Conservation (phyloP, 2,329 filamentous ascomycete species). For the Furcasterigmium furcatum region DNA sequence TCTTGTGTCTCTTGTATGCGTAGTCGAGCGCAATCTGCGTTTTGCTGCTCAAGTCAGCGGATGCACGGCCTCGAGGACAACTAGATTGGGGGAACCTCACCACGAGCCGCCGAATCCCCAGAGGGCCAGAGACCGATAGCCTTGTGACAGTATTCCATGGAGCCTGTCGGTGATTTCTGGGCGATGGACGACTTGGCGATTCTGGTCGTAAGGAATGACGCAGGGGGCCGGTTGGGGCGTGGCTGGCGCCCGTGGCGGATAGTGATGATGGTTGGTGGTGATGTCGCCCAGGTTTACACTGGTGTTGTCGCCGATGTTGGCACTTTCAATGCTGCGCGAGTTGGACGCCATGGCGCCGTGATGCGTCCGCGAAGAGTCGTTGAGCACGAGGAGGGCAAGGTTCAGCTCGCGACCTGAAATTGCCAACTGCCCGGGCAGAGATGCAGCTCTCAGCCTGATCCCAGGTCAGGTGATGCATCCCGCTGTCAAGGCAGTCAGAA, state of each 20-base stretch:
- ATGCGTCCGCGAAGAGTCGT: too few species aligned
- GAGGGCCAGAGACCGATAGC: conserved; percentile 16
- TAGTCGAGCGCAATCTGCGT: conserved; percentile 32
- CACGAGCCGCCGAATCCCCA: conserved; percentile 23
- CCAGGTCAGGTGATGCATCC: too few species aligned
- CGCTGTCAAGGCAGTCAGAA: too few species aligned
- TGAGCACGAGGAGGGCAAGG: too few species aligned
- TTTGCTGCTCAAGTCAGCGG: conserved; percentile 22
- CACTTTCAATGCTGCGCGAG: too few species aligned
- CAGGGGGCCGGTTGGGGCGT: background rate
- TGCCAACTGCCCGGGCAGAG: too few species aligned
- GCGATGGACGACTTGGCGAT: conserved; percentile 18
- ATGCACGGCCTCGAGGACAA: background rate
- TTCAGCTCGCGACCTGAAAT: too few species aligned
- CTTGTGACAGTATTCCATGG: conserved; percentile 13
- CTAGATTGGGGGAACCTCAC: too few species aligned
- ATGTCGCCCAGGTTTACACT: background rate
- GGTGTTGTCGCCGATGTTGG: too few species aligned
- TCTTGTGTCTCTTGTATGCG: conserved; percentile 18
- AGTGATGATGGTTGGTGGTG: background rate
- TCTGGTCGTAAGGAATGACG: conserved; percentile 16
- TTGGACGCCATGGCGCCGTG: too few species aligned
- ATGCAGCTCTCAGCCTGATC: too few species aligned
- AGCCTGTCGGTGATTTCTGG: conserved; percentile 13
- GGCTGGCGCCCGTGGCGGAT: too few species aligned